Evolutionary conservation across 495 filamentous ascomycete species (phyloP).

Genomic region (Tuber brumale): DNA sequence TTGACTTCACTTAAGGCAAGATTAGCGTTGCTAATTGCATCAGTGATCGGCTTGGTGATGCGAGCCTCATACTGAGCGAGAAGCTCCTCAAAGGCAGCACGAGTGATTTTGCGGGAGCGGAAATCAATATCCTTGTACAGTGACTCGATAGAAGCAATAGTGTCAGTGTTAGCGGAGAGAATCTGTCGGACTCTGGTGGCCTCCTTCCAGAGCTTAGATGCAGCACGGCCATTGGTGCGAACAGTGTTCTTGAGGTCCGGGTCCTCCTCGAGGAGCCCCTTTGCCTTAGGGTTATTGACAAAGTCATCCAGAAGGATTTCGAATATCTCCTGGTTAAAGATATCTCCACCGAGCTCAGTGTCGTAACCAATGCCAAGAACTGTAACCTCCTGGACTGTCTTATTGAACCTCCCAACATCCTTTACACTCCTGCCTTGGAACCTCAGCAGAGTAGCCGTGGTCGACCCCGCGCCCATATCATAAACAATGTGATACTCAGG

Average conservation of each 20-base stretch:
- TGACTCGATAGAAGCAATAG: conserved; percentile 71
- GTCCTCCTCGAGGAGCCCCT: conserved; percentile 56
- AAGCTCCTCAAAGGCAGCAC: conserved; percentile 74
- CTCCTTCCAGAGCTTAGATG: conserved; percentile 84
- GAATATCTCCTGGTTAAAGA: conserved; percentile 77
- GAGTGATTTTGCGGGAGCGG: conserved; percentile 74
- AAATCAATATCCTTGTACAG: conserved; percentile 90
- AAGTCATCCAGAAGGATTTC: conserved; percentile 80
- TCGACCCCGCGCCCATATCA: conserved; percentile 97
- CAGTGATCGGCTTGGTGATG: conserved; percentile 62
- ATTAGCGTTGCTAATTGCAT: conserved; percentile 66
- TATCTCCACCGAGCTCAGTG: conserved; percentile 79
- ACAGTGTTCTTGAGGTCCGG: conserved; percentile 50
- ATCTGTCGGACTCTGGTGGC: conserved; percentile 82
- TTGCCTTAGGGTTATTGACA: conserved; percentile 60
- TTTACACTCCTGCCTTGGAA: conserved; percentile 88
- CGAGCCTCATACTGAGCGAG: conserved; percentile 61
- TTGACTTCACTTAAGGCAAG: conserved; percentile 71
- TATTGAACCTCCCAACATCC: conserved; percentile 88
- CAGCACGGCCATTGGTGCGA: conserved; percentile 69
- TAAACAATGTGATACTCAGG: conserved; percentile 90
- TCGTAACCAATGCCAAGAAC: conserved; percentile 87
- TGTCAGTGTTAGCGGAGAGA: conserved; percentile 85
- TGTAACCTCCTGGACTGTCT: conserved; percentile 87
- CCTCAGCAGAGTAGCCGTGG: conserved; percentile 83